Conservation (phyloP, 352 stramenopile genomes). For the Plasmopara muralis region DNA sequence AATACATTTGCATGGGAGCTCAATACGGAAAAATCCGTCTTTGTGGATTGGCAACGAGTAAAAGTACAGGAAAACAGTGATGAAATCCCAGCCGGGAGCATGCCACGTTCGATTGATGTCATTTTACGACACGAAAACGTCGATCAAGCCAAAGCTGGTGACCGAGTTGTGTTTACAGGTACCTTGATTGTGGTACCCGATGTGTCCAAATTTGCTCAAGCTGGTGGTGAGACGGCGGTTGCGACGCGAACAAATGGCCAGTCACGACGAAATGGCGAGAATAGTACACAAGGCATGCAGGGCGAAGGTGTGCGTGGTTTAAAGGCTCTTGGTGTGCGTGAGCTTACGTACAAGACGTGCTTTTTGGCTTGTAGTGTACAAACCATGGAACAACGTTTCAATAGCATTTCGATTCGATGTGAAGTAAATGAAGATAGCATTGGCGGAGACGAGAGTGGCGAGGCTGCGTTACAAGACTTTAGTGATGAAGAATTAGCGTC, state of each 20-base stretch:
- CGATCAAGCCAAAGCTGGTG: constrained; percentile 93
- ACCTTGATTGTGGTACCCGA: constrained; percentile 95
- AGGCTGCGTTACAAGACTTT: constrained; percentile 63
- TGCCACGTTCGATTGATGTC: constrained; percentile 96
- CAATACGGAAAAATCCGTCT: constrained; percentile 88
- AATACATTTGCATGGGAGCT: constrained; percentile 86
- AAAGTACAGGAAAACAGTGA: constrained; percentile 98
- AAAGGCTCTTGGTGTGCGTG: constrained; percentile 92
- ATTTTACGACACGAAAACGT: constrained; percentile 98
- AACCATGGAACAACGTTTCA: constrained; percentile 84
- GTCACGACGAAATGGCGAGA: constrained; percentile 41
- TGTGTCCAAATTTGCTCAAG: constrained; percentile 84
- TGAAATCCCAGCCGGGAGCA: constrained; percentile 96
- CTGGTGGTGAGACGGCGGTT: constrained; percentile 62
- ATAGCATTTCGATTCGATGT: constrained; percentile 80
- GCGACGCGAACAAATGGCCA: constrained; percentile 32
- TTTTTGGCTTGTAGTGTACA: constrained; percentile 96
- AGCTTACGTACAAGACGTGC: constrained; percentile 97
- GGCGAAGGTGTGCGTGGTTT: constrained; percentile 92
- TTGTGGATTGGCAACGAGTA: constrained; percentile 98
- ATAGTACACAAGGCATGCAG: constrained; percentile 74
- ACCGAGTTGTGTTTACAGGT: constrained; percentile 93
- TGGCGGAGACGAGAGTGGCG: constrained; percentile 21
- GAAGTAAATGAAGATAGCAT: constrained; percentile 54
- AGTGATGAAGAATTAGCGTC: constrained; percentile 89